Evolutionary conservation across 2,329 filamentous ascomycete species (phyloP).

Genomic region (Talaromyces sp.): DNA sequence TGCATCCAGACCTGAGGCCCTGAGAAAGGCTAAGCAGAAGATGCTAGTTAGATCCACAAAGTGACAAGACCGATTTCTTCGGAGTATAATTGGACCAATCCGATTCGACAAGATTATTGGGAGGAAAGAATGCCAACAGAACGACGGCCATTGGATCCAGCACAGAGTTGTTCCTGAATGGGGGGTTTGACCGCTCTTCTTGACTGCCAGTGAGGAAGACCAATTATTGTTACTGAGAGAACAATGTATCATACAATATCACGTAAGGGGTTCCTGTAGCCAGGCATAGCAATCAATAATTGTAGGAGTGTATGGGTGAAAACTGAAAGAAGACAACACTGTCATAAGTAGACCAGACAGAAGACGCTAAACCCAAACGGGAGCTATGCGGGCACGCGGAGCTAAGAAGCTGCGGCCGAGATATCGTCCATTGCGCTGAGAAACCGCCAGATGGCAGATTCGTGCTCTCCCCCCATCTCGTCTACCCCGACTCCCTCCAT

Average conservation of each 20-base stretch:
- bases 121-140: background rate
- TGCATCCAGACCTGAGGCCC: background rate
- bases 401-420: constrained; percentile 3
- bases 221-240: background rate
- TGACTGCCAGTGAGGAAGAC: no score
- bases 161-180: background rate
- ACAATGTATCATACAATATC: background rate
- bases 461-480: background rate
- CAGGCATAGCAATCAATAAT: no score
- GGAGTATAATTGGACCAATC: constrained; percentile 1
- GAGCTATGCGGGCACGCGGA: constrained; percentile 20
- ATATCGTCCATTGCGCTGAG: background rate
- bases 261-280: background rate
- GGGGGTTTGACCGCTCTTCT: constrained; percentile 9
- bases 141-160: background rate
- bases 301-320: no score
- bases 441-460: constrained; percentile 15
- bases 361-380: constrained; percentile 26
- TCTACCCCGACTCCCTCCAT: constrained; percentile 16
- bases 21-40: background rate
- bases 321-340: background rate
- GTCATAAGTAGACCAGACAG: no score
- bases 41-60: background rate
- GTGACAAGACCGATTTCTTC: background rate
- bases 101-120: background rate